Conservation (phyloP, 108 stramenopile species). For the Cafeteria roenbergensis region DNA sequence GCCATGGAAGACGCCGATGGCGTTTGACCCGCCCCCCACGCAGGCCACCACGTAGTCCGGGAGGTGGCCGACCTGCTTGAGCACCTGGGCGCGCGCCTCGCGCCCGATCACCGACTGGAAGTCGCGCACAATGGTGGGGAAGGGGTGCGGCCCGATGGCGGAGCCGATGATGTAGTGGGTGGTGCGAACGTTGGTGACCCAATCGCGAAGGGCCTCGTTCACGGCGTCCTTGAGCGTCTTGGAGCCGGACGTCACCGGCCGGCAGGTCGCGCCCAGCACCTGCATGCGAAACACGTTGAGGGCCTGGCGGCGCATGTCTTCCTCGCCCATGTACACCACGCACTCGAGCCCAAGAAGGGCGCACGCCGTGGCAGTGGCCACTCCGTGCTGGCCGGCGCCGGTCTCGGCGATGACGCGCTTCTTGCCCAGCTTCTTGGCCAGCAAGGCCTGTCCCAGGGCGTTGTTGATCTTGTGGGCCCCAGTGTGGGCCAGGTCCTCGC, state of each 20-base stretch:
- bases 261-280: conserved; percentile 80
- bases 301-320: conserved; percentile 78
- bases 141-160: conserved; percentile 89
- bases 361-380: conserved; percentile 88
- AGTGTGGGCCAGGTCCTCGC: conserved; percentile 88
- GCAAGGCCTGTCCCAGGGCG: conserved; percentile 82
- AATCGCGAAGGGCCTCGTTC: conserved; percentile 95
- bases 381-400: conserved; percentile 90
- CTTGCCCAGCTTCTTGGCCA: conserved; percentile 85
- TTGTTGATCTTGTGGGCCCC: conserved; percentile 97
- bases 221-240: conserved; percentile 85
- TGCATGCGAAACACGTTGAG: conserved; percentile 94
- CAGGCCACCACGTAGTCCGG: conserved; percentile 84
- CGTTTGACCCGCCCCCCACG: conserved; percentile 89
- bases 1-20: conserved; percentile 83
- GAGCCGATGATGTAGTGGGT: conserved; percentile 91
- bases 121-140: conserved; percentile 87
- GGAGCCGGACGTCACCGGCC: conserved; percentile 73
- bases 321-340: conserved; percentile 90
- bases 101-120: conserved; percentile 76
- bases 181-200: conserved; percentile 84
- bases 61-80: conserved; percentile 68
- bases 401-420: conserved; percentile 92
- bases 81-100: conserved; percentile 67
- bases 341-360: conserved; percentile 83